phyloP scores from a whole-genome alignment of 2,329 filamentous ascomycete genomes.

The Penicillium olsonii region DNA sequence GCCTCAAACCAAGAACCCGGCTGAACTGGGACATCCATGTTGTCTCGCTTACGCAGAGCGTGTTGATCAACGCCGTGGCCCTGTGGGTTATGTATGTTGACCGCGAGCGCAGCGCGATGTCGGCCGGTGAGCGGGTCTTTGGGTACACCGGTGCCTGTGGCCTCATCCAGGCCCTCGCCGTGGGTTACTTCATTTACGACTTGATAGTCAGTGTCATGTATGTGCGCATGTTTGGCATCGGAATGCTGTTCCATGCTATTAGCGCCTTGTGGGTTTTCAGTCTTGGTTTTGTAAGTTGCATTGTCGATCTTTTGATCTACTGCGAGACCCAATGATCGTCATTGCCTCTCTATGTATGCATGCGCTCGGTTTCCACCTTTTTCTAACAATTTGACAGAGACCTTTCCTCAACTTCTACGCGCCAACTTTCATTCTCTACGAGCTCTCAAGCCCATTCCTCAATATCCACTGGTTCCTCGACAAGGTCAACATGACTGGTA shows the following conservation, averaged over 20 bases:
- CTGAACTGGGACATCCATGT: constrained; percentile 70
- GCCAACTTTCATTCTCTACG: constrained; percentile 67
- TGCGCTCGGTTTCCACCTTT: not conserved
- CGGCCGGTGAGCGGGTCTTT: constrained; percentile 56
- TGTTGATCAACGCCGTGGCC: constrained; percentile 57
- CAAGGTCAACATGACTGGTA: constrained; percentile 66
- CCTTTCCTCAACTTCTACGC: constrained; percentile 68
- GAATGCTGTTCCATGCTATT: constrained; percentile 64
- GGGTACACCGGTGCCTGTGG: constrained; percentile 63
- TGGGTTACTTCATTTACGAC: constrained; percentile 68
- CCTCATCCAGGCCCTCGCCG: constrained; percentile 60
- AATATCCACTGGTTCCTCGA: constrained; percentile 73
- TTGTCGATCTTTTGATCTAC: not conserved
- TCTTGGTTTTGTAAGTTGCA: constrained; percentile 64
- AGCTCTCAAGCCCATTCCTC: constrained; percentile 66
- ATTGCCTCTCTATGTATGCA: not conserved
- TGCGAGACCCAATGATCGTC: not conserved
- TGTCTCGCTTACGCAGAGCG: constrained; percentile 62
- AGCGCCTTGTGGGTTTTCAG: constrained; percentile 62
- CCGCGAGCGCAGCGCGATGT: constrained; percentile 57
- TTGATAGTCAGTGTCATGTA: constrained; percentile 58
- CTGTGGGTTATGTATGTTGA: constrained; percentile 61
- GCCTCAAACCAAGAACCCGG: constrained; percentile 56
- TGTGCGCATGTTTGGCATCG: constrained; percentile 60
- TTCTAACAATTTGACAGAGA: constrained; percentile 46